phyloP scores from a whole-genome alignment of 1,284 basidiomycete species.

The Sporisorium reilianum region DNA sequence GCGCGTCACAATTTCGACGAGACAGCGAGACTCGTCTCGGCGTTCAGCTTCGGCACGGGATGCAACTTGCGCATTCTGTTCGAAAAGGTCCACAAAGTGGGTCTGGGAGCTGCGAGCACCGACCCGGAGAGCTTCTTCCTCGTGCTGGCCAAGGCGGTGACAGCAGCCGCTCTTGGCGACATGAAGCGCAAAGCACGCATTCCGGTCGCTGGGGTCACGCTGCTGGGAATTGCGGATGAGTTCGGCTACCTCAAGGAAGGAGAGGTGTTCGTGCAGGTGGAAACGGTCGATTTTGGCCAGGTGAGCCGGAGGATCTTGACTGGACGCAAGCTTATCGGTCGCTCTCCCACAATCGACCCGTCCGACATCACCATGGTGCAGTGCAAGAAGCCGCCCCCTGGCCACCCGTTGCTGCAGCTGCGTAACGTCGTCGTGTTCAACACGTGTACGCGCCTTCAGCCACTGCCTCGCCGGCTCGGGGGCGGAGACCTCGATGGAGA shows the following conservation, averaged over 20 bases:
- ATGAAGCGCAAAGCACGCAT: slow-evolving; percentile 49
- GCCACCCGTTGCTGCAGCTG: slow-evolving; percentile 42
- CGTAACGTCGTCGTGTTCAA: slow-evolving; percentile 54
- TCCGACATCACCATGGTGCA: slow-evolving; percentile 42
- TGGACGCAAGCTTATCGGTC: slow-evolving; percentile 44
- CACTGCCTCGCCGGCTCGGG: slow-evolving; percentile 38
- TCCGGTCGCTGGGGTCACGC: slow-evolving; percentile 29
- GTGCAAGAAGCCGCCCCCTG: slow-evolving; percentile 34
- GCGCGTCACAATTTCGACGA: slow-evolving; percentile 28
- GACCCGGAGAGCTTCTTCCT: slow-evolving; percentile 34
- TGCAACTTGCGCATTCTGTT: slow-evolving; percentile 29
- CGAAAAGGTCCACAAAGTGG: slow-evolving; percentile 26
- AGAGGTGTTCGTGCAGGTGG: slow-evolving; percentile 43
- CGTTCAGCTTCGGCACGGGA: slow-evolving; percentile 33
- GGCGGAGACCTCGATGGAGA: slow-evolving; percentile 57
- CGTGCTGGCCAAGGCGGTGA: slow-evolving; percentile 19
- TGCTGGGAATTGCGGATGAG: slow-evolving; percentile 49
- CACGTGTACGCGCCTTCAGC: slow-evolving; percentile 20
- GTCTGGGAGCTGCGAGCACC: slow-evolving; percentile 12
- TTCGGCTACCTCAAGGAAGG: slow-evolving; percentile 39
- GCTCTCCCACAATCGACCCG: slow-evolving; percentile 49
- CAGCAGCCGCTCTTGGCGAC: slow-evolving; percentile 40
- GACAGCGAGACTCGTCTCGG: slow-evolving; percentile 24
- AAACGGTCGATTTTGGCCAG: slow-evolving; percentile 16
- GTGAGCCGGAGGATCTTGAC: slow-evolving; percentile 23